Percentiles rank a stretch among this genome's conserved stretches.
phyloP scores from a whole-genome alignment of 1,284 basidiomycete species.

The Ustilago tritici region DNA sequence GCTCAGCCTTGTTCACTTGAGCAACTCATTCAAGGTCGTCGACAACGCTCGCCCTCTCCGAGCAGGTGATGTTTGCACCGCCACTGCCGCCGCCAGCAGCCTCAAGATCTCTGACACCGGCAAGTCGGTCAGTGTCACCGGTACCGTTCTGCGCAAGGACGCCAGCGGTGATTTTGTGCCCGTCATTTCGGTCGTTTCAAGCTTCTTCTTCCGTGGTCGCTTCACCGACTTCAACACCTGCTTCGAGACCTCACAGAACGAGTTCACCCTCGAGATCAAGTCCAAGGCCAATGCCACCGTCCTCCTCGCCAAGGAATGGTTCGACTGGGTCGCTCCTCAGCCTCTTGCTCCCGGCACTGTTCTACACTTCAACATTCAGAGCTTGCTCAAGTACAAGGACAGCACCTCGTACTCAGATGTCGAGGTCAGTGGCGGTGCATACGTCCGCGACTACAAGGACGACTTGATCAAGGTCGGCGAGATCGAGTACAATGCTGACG shows the following conservation, averaged over 20 bases:
- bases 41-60: conserved; percentile 81
- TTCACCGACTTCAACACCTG: conserved; percentile 95
- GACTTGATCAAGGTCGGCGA: conserved; percentile 60
- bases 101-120: conserved; percentile 92
- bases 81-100: conserved; percentile 87
- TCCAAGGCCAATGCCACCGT: conserved; percentile 88
- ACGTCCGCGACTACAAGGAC: conserved; percentile 63
- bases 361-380: conserved; percentile 88
- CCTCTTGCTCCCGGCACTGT: conserved; percentile 80
- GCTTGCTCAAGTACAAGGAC: conserved; percentile 89
- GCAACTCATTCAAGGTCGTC: conserved; percentile 92
- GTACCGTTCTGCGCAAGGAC: conserved; percentile 56
- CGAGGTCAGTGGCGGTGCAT: conserved; percentile 77
- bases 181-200: conserved; percentile 93
- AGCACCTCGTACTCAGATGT: conserved; percentile 86
- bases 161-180: conserved; percentile 79
- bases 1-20: conserved; percentile 93
- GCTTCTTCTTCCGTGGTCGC: conserved; percentile 95
- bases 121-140: conserved; percentile 73
- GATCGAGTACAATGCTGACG: conserved; percentile 60
- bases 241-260: conserved; percentile 85
- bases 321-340: conserved; percentile 87
- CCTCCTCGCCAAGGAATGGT: conserved; percentile 96
- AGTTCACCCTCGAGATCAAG: conserved; percentile 83
- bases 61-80: conserved; percentile 89